Evolutionary conservation across 2,329 filamentous ascomycete species (phyloP), one percentile per base, ranked within the genome.

Genomic region (Nannizzia gypsea): DNA sequence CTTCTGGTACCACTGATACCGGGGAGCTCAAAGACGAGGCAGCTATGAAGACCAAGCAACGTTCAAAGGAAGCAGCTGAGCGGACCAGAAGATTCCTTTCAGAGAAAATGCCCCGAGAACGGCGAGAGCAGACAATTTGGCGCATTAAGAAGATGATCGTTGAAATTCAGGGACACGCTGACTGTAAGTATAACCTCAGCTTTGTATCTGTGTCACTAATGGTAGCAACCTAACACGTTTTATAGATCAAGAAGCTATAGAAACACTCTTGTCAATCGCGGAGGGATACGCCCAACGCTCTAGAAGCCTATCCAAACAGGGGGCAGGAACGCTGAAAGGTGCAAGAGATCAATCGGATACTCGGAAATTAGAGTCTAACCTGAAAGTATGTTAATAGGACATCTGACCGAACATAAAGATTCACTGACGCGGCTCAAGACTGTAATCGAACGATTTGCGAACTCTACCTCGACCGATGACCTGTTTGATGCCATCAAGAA

Each of bases 101-200:
- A 66, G 82, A 85, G 68, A 99, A 97, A 80, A 81, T 99, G 75
- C 91, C 93, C 0, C 78, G 92, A 74, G 91, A 97, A 73, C 90
- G 93, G 62, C 90, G 91, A 62, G 90, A 97, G 6, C 90, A 96
- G 78, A 86, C 86, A 60, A 86, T 96, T 67, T 96, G 85, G 82
- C 88, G 93, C 40, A 76, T 99, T 66, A 99, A 92, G 84, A 97
- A 97, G 83, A 95, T 97, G 88, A 78, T 99, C 42, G 85, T 96
- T 52, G 93, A 99, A 75, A 90, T 95, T 67, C 93, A 99, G 76
- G 89, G 92, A 60, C 93, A 97, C 70, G 83, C 89, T 61, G 92
- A 99, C 68, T 99, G 82, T 84, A 74, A 72, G 80, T 75, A 26
- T 50, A 24, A 13, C 17, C 31, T 13, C 3, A n/a, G 9, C 31